Percentiles rank a stretch among this genome's conserved stretches.
Conservation (phyloP, 331 rosid genomes). For the Malus hybrid region DNA sequence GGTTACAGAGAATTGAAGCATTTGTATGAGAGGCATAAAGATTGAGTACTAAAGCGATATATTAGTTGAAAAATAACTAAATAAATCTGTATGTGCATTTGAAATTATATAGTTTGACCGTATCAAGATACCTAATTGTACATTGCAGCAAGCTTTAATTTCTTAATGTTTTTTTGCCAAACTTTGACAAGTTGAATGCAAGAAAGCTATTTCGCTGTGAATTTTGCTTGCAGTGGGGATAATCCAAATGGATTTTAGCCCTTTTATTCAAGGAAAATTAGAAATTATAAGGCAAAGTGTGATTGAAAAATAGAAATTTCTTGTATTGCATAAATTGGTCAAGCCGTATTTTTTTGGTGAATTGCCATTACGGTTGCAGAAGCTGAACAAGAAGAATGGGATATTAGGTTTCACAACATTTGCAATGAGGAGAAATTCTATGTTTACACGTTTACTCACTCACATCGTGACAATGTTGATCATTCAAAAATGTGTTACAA, state of each 20-base stretch:
- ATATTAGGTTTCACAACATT: constrained; percentile 1
- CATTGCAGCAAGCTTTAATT: constrained; percentile 17
- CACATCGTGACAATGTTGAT: background rate
- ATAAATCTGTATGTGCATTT: background rate
- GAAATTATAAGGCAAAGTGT: background rate
- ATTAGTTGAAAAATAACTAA: background rate
- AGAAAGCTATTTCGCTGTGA: constrained; percentile 16
- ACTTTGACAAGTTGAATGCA: constrained; percentile 49
- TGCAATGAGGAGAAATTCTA: too few species aligned
- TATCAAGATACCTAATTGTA: constrained; percentile 36
- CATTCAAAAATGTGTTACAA: background rate
- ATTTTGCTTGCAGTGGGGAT: constrained; percentile 21
- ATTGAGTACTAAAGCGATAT: constrained; percentile 12
- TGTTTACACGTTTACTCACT: background rate
- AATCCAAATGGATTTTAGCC: constrained; percentile 32
- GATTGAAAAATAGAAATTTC: constrained; percentile 8
- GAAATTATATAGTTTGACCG: constrained; percentile 30
- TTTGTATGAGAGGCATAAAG: background rate
- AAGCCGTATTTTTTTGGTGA: constrained; percentile 30
- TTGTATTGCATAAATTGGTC: background rate
- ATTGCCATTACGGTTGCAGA: constrained; percentile 31
- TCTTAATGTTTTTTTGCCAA: constrained; percentile 51
- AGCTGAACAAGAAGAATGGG: background rate
- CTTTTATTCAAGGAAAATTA: constrained; percentile 5
- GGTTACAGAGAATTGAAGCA: constrained; percentile 21